Conservation (phyloP, 2,329 filamentous ascomycete genomes). For the Colletotrichum aenigma region DNA sequence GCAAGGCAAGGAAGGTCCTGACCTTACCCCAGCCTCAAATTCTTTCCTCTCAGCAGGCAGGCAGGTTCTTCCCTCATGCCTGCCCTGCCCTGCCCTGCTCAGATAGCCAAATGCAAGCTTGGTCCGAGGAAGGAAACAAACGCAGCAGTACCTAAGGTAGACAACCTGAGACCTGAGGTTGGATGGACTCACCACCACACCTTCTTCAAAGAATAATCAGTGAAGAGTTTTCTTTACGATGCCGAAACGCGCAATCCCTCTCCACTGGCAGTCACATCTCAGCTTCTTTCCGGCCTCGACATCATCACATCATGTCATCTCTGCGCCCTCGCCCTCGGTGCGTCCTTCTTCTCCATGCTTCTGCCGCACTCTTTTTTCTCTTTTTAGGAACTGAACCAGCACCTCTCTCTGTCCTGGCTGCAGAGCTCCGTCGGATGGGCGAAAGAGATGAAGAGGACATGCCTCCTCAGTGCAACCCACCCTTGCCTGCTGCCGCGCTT, state of each 20-base stretch:
- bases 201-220: background rate
- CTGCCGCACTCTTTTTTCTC: background rate
- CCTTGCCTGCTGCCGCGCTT: constrained; percentile 33
- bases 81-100: background rate
- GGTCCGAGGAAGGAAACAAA: background rate
- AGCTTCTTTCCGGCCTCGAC: background rate
- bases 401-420: background rate
- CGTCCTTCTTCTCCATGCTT: background rate
- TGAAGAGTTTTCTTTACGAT: background rate
- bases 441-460: background rate
- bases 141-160: background rate
- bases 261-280: constrained; percentile 9
- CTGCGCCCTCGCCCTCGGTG: background rate
- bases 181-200: background rate
- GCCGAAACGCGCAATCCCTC: background rate
- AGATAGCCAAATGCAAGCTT: background rate
- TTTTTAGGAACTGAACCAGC: background rate
- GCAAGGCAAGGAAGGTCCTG: background rate
- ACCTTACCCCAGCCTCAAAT: background rate
- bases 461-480: constrained; percentile 14
- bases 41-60: background rate
- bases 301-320: constrained; percentile 12
- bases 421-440: background rate
- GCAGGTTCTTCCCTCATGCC: background rate
- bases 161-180: background rate